Evolutionary conservation across 306 rosid species (phyloP), one percentile per base, ranked within the genome.

Genomic region (Alnus glutinosa): DNA sequence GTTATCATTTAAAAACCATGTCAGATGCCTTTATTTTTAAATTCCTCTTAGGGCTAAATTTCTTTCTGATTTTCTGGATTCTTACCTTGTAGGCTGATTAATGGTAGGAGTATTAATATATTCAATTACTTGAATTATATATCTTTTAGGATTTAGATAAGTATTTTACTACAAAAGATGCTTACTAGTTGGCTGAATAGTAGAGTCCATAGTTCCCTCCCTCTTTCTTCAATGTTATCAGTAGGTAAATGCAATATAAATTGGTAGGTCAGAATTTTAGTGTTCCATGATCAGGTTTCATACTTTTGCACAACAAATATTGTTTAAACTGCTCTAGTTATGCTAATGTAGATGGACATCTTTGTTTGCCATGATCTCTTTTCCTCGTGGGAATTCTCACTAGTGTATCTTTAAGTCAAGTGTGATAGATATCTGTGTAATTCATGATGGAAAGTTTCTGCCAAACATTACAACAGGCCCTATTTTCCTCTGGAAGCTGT

Each of bases 401-500:
- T 30, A 39, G 74, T 48, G 10, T 34, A 2, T 70, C 67, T 67
- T 78, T 80, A 74, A 73, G 61, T 16, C 34, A 34, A 23, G 46
- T 74, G 58, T 74, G 62, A 57, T 79, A 70, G 57, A 30, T 47
- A 50, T 75, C 34, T 30, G 49, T 34, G 79, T 55, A 54, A 66
- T 63, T 70, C 64, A 52, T 79, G 36, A 46, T 55, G 52, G 79
- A 28, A 63, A 70, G 47, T 75, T 42, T 61, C 46, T 55, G 77
- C 63, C 63, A 70, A 58, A 83, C 52, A 64, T 82, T 72, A 79
- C 70, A 54, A 49, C 87, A 96, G 99, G 90, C 85, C 54, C 89
- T 93, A 67, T 88, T 86, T 88, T 85, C 93, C 82, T 86, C 96
- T 70, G 92, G 93, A 81, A 88, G 80, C 59, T 80, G 51, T 30